Base-by-base conservation (phyloP, 768 basidiomycete genomes). In the Kwoniella mangroviensis region DNA sequence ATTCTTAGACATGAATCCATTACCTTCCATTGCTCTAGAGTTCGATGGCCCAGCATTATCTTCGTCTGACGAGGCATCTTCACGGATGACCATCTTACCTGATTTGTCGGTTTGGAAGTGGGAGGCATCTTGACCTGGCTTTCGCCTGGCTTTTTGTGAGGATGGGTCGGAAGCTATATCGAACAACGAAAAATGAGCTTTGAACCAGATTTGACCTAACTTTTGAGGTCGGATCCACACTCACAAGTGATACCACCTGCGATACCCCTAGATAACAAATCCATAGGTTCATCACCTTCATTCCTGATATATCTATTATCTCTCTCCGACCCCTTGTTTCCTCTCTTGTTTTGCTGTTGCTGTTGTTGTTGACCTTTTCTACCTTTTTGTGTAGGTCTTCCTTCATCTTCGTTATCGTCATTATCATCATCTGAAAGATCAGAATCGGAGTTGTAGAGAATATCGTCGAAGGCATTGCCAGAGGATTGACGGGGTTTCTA, bases 381-480 rank as follows among this genome's bases (percentile, higher is more conserved):
- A 26, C 61, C 59, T 53, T 66, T 58, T 42, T 67, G 63, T 65
- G 66, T 26, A 49, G 34, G 34, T 34, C 34, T 34, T 59, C 60
- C 24, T 60, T n/a, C 43, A 41, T 21, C 34, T 2, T 34, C 69
- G 17, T 77, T 79, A 22, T 81, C 81, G 41, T 84, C 84, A 19
- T 75, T 78, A 51, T 82, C 84, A 34, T 72, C 82, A 71, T 90
- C 90, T 2, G 89, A 91, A 41, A 91, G 83, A 78, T 98, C 95
- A 74, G 92, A 94, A 79, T 98, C 97, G 79, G 93, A 96, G 52
- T 94, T 95, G 81, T 98, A 98, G 28, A 99, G 85, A 0, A 98
- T 93, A 79, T 99, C 95, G 81, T 99, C 95, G 73, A 98, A 99
- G 0, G 95, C 94, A 80, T 94, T 91, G 17, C 93, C 92, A 43